These are phyloP conservation scores for Zoysia japonica DNA, from an alignment of 176 grass and related monocot species.

Conservation along the genomic window DNA sequence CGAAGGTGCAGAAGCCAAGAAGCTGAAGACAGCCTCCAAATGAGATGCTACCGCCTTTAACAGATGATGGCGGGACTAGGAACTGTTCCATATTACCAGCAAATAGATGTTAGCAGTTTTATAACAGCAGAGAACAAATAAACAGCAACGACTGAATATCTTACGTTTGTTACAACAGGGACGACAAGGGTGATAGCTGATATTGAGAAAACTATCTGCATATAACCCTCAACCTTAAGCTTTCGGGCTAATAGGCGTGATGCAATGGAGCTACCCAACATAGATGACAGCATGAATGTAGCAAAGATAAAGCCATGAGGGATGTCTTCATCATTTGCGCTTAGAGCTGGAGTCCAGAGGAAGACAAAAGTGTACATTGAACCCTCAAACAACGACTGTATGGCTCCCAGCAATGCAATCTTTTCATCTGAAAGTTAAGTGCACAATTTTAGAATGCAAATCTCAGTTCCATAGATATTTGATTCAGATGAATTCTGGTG, in stretches of 20 bases:
- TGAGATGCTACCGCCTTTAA: constrained; percentile 63
- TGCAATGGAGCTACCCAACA: constrained; percentile 93
- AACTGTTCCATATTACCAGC: constrained; percentile 49
- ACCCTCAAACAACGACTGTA: constrained; percentile 95
- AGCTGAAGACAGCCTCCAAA: constrained; percentile 75
- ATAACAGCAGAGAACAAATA: neutral
- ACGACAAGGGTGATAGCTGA: constrained; percentile 76
- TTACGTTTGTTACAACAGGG: constrained; percentile 88
- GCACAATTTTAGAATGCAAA: constrained; percentile 11
- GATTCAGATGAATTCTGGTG: neutral
- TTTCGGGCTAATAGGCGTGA: constrained; percentile 69
- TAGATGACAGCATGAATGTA: constrained; percentile 99
- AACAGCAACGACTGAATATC: neutral
- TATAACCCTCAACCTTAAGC: constrained; percentile 89
- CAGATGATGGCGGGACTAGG: constrained; percentile 56
- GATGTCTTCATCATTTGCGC: constrained; percentile 89
- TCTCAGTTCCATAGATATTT: neutral
- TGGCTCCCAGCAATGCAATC: constrained; percentile 92
- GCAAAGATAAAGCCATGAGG: constrained; percentile 96
- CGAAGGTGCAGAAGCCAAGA: constrained; percentile 85
- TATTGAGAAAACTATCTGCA: constrained; percentile 89
- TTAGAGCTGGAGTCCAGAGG: constrained; percentile 92
- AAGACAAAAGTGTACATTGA: constrained; percentile 98
- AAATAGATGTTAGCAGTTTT: constrained; percentile 4
- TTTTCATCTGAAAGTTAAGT: constrained; percentile 72